These are phyloP conservation scores for Pythium dissotocum DNA, from an alignment of 352 stramenopile genomes.

Conservation along the genomic window DNA sequence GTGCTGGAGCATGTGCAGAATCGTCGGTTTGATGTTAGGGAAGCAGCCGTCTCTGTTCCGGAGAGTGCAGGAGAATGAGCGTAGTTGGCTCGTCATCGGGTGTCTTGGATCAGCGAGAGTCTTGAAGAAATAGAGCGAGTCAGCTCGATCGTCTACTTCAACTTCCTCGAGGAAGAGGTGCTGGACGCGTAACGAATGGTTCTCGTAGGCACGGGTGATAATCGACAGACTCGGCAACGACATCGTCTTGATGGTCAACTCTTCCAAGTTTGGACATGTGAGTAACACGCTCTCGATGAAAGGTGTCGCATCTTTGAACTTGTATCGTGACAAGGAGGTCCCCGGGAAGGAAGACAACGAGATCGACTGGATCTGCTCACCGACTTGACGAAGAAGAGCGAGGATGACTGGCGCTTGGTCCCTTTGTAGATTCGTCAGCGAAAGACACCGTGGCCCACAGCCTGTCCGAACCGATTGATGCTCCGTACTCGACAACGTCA, in stretches of 20 bases:
- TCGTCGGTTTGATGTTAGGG: neutral
- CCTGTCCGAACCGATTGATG: no score
- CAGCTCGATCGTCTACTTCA: neutral
- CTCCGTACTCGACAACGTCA: neutral
- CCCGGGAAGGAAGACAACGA: neutral
- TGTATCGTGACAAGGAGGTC: no score
- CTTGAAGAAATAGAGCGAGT: neutral
- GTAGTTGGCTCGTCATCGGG: neutral
- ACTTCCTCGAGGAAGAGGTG: neutral
- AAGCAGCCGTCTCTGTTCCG: neutral
- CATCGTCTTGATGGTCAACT: neutral
- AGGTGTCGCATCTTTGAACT: no score
- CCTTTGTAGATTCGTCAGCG: neutral
- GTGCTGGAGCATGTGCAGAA: neutral
- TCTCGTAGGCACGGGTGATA: neutral
- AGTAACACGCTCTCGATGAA: neutral
- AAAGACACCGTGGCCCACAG: neutral
- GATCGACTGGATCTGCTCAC: neutral
- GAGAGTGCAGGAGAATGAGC: neutral
- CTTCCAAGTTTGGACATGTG: neutral
- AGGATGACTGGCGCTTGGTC: neutral
- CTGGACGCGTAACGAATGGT: neutral
- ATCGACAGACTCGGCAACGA: neutral
- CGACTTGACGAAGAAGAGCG: neutral
- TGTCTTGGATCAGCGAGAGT: neutral